Evolutionary conservation across 768 basidiomycete genomes (phyloP).

Genomic region (Agrocybe praecox): DNA sequence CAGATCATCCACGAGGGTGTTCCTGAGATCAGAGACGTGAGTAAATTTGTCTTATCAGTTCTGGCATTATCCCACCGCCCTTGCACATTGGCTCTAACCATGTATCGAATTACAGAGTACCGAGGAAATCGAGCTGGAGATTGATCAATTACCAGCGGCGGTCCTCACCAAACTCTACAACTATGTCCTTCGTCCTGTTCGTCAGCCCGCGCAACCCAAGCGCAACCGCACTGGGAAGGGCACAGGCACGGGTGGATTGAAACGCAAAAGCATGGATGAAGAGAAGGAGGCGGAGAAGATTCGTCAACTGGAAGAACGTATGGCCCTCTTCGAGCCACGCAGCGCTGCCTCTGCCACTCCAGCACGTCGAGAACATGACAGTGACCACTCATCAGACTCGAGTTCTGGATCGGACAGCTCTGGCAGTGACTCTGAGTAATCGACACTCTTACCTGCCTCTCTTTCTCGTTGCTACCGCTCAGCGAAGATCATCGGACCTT

Average conservation of each 20-base stretch:
- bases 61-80: slow-evolving; percentile 3
- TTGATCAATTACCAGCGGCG: slow-evolving; percentile 83
- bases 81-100: slow-evolving; percentile 17
- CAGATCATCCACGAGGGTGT: slow-evolving; percentile 94
- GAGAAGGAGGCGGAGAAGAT: slow-evolving; percentile 96
- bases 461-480: slow-evolving; percentile 20
- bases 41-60: slow-evolving; percentile 31
- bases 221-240: slow-evolving; percentile 74
- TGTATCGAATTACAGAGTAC: slow-evolving; percentile 61
- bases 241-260: slow-evolving; percentile 85
- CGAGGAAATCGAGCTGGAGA: slow-evolving; percentile 98
- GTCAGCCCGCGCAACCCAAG: slow-evolving; percentile 60
- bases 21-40: slow-evolving; percentile 90
- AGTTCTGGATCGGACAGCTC: slow-evolving; percentile 81
- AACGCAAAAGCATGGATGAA: slow-evolving; percentile 97
- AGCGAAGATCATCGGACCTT: slow-evolving; percentile 15
- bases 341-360: slow-evolving; percentile 38
- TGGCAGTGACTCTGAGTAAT: slow-evolving; percentile 82
- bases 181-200: slow-evolving; percentile 83
- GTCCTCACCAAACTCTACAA: slow-evolving; percentile 95
- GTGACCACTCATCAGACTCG: slow-evolving; percentile 79
- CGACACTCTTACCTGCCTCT: slow-evolving; percentile 20
- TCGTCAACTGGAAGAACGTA: slow-evolving; percentile 83
- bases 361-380: slow-evolving; percentile 50
- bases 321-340: slow-evolving; percentile 76